Conservation (phyloP, 192 early-diverging fungal genomes). For the Kappamyces sp. region DNA sequence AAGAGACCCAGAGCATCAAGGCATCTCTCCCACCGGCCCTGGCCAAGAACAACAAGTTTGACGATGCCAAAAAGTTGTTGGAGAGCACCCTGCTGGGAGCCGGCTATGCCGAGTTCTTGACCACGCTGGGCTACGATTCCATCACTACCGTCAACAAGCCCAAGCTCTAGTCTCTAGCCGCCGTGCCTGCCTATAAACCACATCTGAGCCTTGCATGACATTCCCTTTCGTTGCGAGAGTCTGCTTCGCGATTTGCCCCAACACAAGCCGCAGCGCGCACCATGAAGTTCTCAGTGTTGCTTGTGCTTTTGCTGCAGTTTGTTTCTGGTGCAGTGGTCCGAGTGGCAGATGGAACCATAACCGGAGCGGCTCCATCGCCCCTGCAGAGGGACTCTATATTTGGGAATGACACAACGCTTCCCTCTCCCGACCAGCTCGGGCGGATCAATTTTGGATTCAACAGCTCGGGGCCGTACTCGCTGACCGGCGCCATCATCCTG, state of each 20-base stretch:
- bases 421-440: background rate
- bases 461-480: background rate
- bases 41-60: slow-evolving; percentile 62
- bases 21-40: slow-evolving; percentile 45
- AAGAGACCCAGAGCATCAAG: slow-evolving; percentile 67
- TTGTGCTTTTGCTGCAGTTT: too few species aligned
- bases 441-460: background rate
- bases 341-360: too few species aligned
- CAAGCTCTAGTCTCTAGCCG: too few species aligned
- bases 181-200: too few species aligned
- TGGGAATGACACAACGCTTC: too few species aligned
- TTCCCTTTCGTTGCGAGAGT: too few species aligned
- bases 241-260: too few species aligned
- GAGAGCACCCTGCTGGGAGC: slow-evolving; percentile 72
- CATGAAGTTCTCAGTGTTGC: too few species aligned
- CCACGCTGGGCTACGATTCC: slow-evolving; percentile 85
- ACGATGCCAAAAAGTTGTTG: slow-evolving; percentile 62
- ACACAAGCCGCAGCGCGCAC: too few species aligned
- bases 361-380: too few species aligned
- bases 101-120: slow-evolving; percentile 90
- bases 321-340: too few species aligned
- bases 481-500: background rate
- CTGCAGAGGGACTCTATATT: slow-evolving; percentile 1
- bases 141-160: slow-evolving; percentile 49
- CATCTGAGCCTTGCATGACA: too few species aligned